Base-by-base conservation (phyloP, 2,329 filamentous ascomycete species). In the Sarocladiaceae sp. region DNA sequence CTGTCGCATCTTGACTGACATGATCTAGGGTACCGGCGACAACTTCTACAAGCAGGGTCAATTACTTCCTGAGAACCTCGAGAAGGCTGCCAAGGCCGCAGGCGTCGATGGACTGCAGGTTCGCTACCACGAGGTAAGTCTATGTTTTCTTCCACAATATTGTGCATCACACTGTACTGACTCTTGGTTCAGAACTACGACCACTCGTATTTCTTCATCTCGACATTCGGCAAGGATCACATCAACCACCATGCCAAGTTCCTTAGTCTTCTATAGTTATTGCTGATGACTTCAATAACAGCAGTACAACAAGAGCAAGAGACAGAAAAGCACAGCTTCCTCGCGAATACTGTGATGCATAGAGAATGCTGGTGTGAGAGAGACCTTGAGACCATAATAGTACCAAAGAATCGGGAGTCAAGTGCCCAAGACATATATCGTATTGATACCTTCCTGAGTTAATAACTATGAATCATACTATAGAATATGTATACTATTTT, bases 201-300 rank as follows among this genome's bases (percentile, higher is more conserved):
- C 69, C 94, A 99, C 73, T 96, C 90, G 56, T 99, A 99, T 75
- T 99, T 84, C 72, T 97, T 96, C 71, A 95, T 99, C 77, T 86
- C 92, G 31, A 84, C 84, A 15, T 99, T 99, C 67, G 82, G 87
- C 39, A 86, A 89, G 63, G 92, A 97, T 61, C 94, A 99, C 71
- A 80, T 97, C 59, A 86, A 90, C 62, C 90, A 95, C 72, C 91
- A 91, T 55, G 93, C 92, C 59, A 96, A 94, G 77, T 86, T 90
- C 66, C 73, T 97, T 52, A 67, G 66, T 18, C 61, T 71, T 22
- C 31, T 50, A 8, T 50, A n/a, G n/a, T n/a, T n/a, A n/a, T n/a
- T n/a, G n/a, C n/a, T n/a, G n/a, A n/a, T n/a, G n/a, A n/a, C n/a
- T n/a, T n/a, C n/a, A n/a, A n/a, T n/a, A n/a, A n/a, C n/a, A n/a